phyloP scores from a whole-genome alignment of 2,329 filamentous ascomycete species.

The Teratosphaeria epicoccoides region DNA sequence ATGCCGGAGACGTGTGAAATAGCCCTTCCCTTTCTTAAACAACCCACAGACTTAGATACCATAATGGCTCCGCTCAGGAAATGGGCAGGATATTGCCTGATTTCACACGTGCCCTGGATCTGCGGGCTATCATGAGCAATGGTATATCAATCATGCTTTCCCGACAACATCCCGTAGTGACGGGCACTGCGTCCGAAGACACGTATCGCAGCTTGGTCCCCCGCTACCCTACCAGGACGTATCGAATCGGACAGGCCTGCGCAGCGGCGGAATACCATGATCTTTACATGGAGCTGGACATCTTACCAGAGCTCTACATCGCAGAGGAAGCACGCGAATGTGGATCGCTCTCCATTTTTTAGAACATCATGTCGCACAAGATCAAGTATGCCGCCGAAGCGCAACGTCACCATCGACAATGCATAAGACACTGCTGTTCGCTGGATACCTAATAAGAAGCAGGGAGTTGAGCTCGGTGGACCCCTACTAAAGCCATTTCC shows the following conservation, averaged over 20 bases:
- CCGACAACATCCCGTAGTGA: conserved; percentile 19
- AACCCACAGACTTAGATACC: conserved; percentile 10
- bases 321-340: conserved; percentile 32
- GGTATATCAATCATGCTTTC: conserved; percentile 7
- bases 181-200: conserved; percentile 27
- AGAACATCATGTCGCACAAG: conserved; percentile 20
- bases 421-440: too few species aligned
- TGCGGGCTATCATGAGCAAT: conserved; percentile 30
- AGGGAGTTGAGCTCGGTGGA: neutral
- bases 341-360: conserved; percentile 9
- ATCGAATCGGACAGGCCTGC: conserved; percentile 32
- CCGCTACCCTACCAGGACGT: conserved; percentile 23
- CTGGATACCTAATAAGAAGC: too few species aligned
- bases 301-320: conserved; percentile 31
- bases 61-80: conserved; percentile 9
- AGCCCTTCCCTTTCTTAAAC: too few species aligned
- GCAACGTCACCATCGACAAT: too few species aligned
- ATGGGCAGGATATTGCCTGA: conserved; percentile 4
- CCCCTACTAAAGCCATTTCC: neutral
- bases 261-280: conserved; percentile 30
- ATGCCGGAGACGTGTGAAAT: too few species aligned
- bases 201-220: conserved; percentile 27
- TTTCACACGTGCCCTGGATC: conserved; percentile 22
- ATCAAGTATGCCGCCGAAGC: too few species aligned
- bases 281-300: conserved; percentile 29